Evolutionary conservation across 176 grass and related monocot species (phyloP), one percentile per base, ranked within the genome.

Genomic region (Triticum urartu): DNA sequence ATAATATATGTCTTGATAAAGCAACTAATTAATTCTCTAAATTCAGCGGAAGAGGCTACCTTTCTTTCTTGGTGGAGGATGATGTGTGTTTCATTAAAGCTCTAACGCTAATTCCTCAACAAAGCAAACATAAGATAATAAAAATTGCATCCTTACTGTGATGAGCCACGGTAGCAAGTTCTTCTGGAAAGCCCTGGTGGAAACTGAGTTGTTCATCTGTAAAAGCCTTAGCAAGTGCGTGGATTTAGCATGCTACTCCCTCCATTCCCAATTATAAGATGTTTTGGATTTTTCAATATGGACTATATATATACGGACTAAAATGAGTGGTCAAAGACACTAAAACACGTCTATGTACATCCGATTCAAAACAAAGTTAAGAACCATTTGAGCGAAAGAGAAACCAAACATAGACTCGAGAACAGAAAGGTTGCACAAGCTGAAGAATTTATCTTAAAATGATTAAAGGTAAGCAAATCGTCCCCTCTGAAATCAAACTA

Each of bases 11-110:
- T 39, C 38, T 7, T 39, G 38, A 39, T 39, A 7, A 39, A 39
- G 38, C 38, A 39, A 39, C 38, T 39, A 39, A 39, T 8, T 39
- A 39, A 39, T 39, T 39, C 38, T 39, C 38, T 39, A 39, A 39
- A 40, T 40, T 9, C 8, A 40, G 9, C 39, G 8, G 39, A 79
- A 52, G 63, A 71, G 20, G 22, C 33, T n/a, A 17, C 21, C 83
- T 89, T 89, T 78, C n/a, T 52, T 74, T 59, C 36, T 76, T 47
- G 40, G 88, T 78, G 84, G 64, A 86, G 39, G 50, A 68, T 78
- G 72, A 70, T 75, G 68, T 4, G 3, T 11, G 69, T 68, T 89
- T 81, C 45, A 36, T 25, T 81, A 28, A 48, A 68, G 35, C 36
- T 48, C 68, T 42, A 81, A 67, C 68, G 80, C 35, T 75, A 60